Percentiles rank a stretch among this genome's conserved stretches.
Conservation (phyloP, 768 basidiomycete species). For the Psilocybe tampanensis region DNA sequence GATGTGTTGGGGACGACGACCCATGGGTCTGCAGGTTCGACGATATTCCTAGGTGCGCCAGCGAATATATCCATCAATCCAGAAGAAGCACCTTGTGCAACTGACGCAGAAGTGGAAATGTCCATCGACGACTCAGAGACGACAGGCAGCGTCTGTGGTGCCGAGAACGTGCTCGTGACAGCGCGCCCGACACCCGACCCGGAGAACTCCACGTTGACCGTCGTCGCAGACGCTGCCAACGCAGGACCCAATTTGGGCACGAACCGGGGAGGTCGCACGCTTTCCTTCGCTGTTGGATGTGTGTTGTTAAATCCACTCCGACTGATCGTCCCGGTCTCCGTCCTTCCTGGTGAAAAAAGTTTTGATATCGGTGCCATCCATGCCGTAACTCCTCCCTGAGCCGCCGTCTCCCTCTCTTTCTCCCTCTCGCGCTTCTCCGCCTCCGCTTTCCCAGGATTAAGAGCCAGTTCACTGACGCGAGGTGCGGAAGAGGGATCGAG, state of each 20-base stretch:
- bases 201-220: slow-evolving; percentile 96
- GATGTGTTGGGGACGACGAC: slow-evolving; percentile 56
- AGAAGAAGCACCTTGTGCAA: slow-evolving; percentile 13
- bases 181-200: slow-evolving; percentile 53
- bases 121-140: slow-evolving; percentile 11
- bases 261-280: slow-evolving; percentile 40
- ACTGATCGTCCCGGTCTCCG: slow-evolving; percentile 22
- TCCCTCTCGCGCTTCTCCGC: slow-evolving; percentile 38
- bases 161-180: slow-evolving; percentile 39
- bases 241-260: slow-evolving; percentile 86
- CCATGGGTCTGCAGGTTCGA: slow-evolving; percentile 64
- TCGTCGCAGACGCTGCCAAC: slow-evolving; percentile 84
- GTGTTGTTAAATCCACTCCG: slow-evolving; percentile 13
- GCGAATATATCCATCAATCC: slow-evolving; percentile 90
- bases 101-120: neutral
- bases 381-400: slow-evolving; percentile 39
- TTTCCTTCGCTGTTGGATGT: neutral
- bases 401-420: slow-evolving; percentile 30
- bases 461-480: slow-evolving; percentile 69
- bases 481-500: slow-evolving; percentile 81
- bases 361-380: slow-evolving; percentile 92
- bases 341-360: slow-evolving; percentile 50
- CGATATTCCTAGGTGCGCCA: slow-evolving; percentile 65
- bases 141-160: slow-evolving; percentile 21
- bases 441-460: slow-evolving; percentile 59